These are phyloP conservation scores for Populus simonii DNA, from an alignment of 345 rosid species.

Conservation along the genomic window DNA sequence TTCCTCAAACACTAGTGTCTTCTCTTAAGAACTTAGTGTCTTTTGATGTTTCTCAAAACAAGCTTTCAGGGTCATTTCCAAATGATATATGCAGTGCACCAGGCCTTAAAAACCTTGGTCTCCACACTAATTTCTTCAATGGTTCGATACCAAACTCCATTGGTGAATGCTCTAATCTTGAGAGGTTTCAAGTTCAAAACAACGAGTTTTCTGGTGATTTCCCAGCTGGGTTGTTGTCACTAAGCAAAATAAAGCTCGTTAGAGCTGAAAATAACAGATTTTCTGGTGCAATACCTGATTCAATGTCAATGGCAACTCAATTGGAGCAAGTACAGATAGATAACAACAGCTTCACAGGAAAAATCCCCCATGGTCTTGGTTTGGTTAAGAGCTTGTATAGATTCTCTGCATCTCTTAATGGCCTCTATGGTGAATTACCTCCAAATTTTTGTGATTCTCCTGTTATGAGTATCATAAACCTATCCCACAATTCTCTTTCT, in stretches of 20 bases:
- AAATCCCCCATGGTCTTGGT: constrained; percentile 74
- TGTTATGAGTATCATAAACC: constrained; percentile 77
- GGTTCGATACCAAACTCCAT: constrained; percentile 61
- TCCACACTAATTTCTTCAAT: constrained; percentile 68
- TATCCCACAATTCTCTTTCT: constrained; percentile 65
- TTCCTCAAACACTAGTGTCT: constrained; percentile 49
- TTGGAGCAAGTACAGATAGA: constrained; percentile 92
- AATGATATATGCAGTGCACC: constrained; percentile 60
- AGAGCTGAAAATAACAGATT: constrained; percentile 78
- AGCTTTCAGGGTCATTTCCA: constrained; percentile 71
- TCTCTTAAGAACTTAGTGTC: constrained; percentile 65
- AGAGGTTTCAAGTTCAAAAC: constrained; percentile 83
- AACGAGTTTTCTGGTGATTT: constrained; percentile 76
- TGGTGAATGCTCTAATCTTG: constrained; percentile 60
- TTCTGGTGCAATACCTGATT: constrained; percentile 61
- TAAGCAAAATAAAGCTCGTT: constrained; percentile 65
- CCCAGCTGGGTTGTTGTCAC: constrained; percentile 66
- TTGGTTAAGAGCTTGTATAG: constrained; percentile 73
- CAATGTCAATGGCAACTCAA: constrained; percentile 60
- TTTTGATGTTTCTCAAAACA: constrained; percentile 77
- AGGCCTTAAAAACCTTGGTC: constrained; percentile 54
- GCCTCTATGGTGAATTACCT: constrained; percentile 62
- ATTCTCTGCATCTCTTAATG: constrained; percentile 77
- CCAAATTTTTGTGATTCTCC: constrained; percentile 86
- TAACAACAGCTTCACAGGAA: constrained; percentile 66